These are phyloP conservation scores for Ambrosia trifida DNA, from an alignment of 129 eudicot genomes.

Conservation along the genomic window DNA sequence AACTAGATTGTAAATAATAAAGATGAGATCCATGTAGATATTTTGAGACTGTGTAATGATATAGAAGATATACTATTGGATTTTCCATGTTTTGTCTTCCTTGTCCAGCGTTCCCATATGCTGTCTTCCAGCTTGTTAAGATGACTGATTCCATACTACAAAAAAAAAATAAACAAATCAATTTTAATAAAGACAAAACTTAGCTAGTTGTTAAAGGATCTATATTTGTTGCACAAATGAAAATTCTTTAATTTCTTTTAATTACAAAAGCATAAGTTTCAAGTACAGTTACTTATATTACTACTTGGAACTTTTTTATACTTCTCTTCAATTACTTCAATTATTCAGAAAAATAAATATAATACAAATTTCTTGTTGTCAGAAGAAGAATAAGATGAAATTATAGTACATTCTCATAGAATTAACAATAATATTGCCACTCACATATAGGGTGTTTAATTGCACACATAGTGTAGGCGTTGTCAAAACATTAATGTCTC, in stretches of 20 bases:
- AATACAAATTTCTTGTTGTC: neutral
- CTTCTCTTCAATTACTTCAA: neutral
- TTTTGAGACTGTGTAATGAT: constrained; percentile 7
- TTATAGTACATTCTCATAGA: constrained; percentile 3
- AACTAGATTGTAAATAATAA: neutral
- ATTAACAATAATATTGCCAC: constrained; percentile 34
- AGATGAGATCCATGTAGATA: constrained; percentile 7
- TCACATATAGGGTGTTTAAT: constrained; percentile 88
- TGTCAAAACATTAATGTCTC: constrained; percentile 69
- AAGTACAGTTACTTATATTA: constrained; percentile 3
- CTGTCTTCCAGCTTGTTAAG: constrained; percentile 92
- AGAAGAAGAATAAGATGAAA: neutral
- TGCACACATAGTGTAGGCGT: constrained; percentile 90
- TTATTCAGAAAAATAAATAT: neutral
- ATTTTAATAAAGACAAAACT: constrained; percentile 16
- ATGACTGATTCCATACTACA: constrained; percentile 86
- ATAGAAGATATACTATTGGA: constrained; percentile 53
- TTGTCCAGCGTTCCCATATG: constrained; percentile 91
- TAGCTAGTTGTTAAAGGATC: constrained; percentile 18
- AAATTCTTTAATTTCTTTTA: constrained; percentile 3
- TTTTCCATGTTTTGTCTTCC: constrained; percentile 49
- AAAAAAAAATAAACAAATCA: neutral
- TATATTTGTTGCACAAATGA: constrained; percentile 6
- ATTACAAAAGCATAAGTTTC: constrained; percentile 2
- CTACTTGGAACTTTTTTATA: neutral